Evolutionary conservation across 2,329 filamentous ascomycete species (phyloP).

Genomic region (Cercospora sp.): DNA sequence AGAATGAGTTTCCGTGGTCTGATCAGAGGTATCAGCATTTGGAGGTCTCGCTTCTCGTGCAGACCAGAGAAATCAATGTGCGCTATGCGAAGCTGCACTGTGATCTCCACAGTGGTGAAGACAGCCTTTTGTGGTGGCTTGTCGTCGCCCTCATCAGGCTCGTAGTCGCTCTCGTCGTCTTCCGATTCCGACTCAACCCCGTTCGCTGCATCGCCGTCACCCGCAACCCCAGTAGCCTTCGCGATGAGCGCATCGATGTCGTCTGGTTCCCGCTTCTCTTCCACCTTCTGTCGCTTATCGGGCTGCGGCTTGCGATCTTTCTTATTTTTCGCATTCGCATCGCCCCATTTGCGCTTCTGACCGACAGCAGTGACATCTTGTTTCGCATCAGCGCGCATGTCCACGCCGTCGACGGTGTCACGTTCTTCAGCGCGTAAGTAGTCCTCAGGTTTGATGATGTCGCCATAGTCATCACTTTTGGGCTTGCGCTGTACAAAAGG

Average conservation of each 20-base stretch:
- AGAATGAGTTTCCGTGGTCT: constrained; percentile 92
- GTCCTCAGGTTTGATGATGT: constrained; percentile 89
- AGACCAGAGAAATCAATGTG: constrained; percentile 90
- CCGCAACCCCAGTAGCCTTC: constrained; percentile 32
- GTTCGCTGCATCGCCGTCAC: constrained; percentile 19
- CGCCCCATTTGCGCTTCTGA: constrained; percentile 86
- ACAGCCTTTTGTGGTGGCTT: constrained; percentile 75
- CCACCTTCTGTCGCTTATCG: constrained; percentile 24
- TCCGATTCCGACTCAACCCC: constrained; percentile 29
- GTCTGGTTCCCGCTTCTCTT: constrained; percentile 32
- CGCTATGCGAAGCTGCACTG: constrained; percentile 72
- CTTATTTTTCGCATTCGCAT: constrained; percentile 64
- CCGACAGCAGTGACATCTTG: constrained; percentile 60
- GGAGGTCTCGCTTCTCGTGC: constrained; percentile 88
- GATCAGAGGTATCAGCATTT: constrained; percentile 93
- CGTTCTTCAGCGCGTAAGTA: constrained; percentile 91
- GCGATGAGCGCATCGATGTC: constrained; percentile 41
- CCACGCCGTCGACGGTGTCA: constrained; percentile 69
- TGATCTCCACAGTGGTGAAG: constrained; percentile 62
- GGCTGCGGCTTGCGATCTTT: constrained; percentile 56
- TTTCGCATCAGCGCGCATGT: constrained; percentile 56
- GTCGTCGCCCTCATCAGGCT: constrained; percentile 51
- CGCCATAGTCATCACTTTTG: constrained; percentile 87
- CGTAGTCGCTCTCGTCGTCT: constrained; percentile 51
- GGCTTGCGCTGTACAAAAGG: constrained; percentile 78